Evolutionary conservation across 306 rosid genomes (phyloP), one percentile per base, ranked within the genome.

Genomic region (Rosa lucieae): DNA sequence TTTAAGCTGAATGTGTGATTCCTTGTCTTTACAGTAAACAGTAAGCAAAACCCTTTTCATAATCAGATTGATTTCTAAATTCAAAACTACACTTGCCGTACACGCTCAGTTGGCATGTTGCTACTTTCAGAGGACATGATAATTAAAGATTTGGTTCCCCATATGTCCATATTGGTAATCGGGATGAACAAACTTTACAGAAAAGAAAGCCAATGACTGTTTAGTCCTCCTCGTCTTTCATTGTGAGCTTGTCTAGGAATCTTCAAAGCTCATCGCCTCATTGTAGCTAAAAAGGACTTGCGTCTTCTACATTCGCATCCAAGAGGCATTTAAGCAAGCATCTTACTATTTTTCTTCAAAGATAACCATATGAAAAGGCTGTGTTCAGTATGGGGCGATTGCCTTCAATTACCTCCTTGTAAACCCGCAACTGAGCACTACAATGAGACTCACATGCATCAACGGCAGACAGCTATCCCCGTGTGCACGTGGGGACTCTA

Each of bases 21-120:
- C 44, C 26, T 4, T 15, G 56, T 68, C 29, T 40, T 8, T 40
- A 62, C 0, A 40, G 44, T n/a, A 69, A 43, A 61, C 49, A 39
- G 69, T 5, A 43, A 39, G 71, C 71, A 67, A 15, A 15, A 18
- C 20, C 39, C 37, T 55, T 10, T 42, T 69, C 68, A 51, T 61
- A 46, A 58, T n/a, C 56, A 35, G n/a, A 59, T 63, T 44, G 62
- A 70, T 80, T 53, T 80, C 43, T 58, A 32, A 73, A 37, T 46
- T 53, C 43, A 66, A 14, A 10, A 44, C 73, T 20, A 66, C 46
- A 37, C 61, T 62, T 80, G 81, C 84, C 85, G 85, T 82, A 53
- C 83, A 82, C 84, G 82, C 78, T 78, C 74, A 78, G 86, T 80
- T 66, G 72, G 61, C 47, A 47, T 63, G 21, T 49, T 63, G 63